phyloP scores from a whole-genome alignment of 2,329 filamentous ascomycete genomes.

The Coleophoma crateriformis region DNA sequence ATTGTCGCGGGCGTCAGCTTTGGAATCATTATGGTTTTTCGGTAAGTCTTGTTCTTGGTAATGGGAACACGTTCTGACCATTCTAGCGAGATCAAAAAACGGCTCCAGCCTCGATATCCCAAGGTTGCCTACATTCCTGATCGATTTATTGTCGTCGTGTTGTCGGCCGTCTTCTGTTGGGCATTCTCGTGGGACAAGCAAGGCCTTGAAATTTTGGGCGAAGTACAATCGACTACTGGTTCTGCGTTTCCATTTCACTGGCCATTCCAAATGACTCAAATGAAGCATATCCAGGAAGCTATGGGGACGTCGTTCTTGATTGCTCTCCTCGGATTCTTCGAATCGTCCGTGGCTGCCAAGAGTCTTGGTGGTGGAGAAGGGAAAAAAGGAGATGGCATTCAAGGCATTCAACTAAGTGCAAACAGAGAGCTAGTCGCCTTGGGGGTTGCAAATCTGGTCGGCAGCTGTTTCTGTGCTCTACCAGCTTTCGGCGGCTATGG shows the following conservation, averaged over 20 bases:
- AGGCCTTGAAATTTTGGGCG: conserved; percentile 79
- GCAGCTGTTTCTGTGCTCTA: conserved; percentile 85
- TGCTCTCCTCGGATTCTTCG: conserved; percentile 94
- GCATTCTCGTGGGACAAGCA: conserved; percentile 69
- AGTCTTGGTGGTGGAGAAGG: conserved; percentile 60
- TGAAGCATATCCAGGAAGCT: conserved; percentile 77
- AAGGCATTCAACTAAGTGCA: conserved; percentile 77
- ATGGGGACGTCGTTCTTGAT: conserved; percentile 92
- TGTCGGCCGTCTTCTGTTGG: conserved; percentile 78
- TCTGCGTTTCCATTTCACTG: conserved; percentile 75
- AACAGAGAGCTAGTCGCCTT: conserved; percentile 92
- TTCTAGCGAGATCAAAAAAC: conserved; percentile 70
- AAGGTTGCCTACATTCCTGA: conserved; percentile 86
- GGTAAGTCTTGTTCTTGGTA: conserved; percentile 42
- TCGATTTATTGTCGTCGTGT: conserved; percentile 80
- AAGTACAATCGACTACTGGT: conserved; percentile 70
- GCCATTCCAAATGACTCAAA: conserved; percentile 71
- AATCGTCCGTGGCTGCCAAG: conserved; percentile 94
- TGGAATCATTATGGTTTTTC: conserved; percentile 81
- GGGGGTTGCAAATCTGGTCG: conserved; percentile 84
- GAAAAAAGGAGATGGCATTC: conserved; percentile 57
- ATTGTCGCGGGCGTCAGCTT: conserved; percentile 77
- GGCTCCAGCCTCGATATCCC: conserved; percentile 73
- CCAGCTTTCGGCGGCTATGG: conserved; percentile 96
- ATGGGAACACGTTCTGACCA: conserved; percentile 7